Conservation (phyloP, 2,329 filamentous ascomycete species). For the Penicillium sp. region DNA sequence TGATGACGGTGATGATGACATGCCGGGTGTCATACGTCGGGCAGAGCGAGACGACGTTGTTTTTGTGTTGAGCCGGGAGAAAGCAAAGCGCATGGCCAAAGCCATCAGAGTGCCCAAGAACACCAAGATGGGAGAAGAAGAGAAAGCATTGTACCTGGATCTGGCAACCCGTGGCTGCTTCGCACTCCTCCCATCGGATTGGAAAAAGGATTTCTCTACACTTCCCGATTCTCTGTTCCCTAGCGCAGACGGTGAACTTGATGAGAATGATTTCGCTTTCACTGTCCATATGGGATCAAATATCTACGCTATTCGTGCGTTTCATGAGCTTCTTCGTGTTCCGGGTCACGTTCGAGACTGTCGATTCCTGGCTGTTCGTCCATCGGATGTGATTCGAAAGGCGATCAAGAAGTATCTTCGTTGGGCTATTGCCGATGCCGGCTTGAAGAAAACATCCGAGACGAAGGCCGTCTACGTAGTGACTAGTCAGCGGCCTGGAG, state of each 20-base stretch:
- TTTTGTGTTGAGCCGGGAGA: conserved; percentile 27
- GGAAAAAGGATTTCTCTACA: conserved; percentile 50
- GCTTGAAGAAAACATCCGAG: conserved; percentile 30
- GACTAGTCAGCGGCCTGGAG: conserved; percentile 36
- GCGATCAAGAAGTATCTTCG: conserved; percentile 45
- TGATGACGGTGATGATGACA: conserved; percentile 9
- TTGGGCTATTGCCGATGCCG: conserved; percentile 50
- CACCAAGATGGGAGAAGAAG: conserved; percentile 46
- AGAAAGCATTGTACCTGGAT: conserved; percentile 49
- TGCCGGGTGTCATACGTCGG: background rate
- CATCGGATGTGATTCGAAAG: conserved; percentile 35
- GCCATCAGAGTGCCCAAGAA: conserved; percentile 36
- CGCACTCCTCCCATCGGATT: conserved; percentile 48
- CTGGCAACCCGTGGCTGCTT: conserved; percentile 53
- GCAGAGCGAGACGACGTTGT: conserved; percentile 22
- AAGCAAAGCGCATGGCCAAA: conserved; percentile 31
- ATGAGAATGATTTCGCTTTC: conserved; percentile 42
- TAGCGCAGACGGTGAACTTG: conserved; percentile 14
- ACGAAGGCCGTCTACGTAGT: conserved; percentile 44
- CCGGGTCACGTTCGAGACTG: conserved; percentile 49
- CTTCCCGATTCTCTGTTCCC: conserved; percentile 51
- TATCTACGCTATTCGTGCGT: conserved; percentile 48
- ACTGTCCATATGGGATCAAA: conserved; percentile 37
- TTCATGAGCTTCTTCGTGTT: conserved; percentile 46
- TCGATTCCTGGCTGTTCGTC: conserved; percentile 31